A percentile compares a stretch with the other conserved stretches of the same genome.
These are phyloP conservation scores for Leishmania major DNA, from an alignment of 208 protist genomes.

Conservation along the genomic window DNA sequence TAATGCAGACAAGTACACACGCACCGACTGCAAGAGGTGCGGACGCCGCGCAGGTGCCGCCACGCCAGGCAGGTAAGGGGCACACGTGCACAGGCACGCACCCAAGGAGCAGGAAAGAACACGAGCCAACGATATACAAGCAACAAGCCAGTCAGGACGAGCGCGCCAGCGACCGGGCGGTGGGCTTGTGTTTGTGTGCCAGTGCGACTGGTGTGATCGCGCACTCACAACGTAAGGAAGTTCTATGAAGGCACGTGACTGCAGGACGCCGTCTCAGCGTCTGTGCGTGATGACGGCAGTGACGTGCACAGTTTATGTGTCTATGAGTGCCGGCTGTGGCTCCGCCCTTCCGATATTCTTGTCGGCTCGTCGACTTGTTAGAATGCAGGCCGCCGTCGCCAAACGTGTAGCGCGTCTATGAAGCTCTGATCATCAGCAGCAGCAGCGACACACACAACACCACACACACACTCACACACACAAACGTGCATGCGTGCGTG, in stretches of 20 bases:
- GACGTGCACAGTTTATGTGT: neutral
- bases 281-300: neutral
- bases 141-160: neutral
- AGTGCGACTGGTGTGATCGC: neutral
- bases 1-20: constrained; percentile 13
- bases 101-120: constrained; percentile 15
- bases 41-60: no score
- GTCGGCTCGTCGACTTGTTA: neutral
- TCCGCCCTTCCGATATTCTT: neutral
- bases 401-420: neutral
- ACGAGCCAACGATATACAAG: neutral
- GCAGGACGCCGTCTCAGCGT: neutral
- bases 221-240: neutral
- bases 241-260: constrained; percentile 5
- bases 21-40: neutral
- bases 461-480: neutral
- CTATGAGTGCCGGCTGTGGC: neutral
- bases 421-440: neutral
- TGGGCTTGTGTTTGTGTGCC: neutral
- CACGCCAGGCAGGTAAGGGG: no score
- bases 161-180: neutral
- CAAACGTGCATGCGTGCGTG: neutral
- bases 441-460: no score
- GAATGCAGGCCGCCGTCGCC: neutral
- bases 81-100: neutral